A percentile compares a stretch with the other conserved stretches of the same genome.
phyloP scores from a whole-genome alignment of 106 monocot genomes.

The Posidonia australis region DNA sequence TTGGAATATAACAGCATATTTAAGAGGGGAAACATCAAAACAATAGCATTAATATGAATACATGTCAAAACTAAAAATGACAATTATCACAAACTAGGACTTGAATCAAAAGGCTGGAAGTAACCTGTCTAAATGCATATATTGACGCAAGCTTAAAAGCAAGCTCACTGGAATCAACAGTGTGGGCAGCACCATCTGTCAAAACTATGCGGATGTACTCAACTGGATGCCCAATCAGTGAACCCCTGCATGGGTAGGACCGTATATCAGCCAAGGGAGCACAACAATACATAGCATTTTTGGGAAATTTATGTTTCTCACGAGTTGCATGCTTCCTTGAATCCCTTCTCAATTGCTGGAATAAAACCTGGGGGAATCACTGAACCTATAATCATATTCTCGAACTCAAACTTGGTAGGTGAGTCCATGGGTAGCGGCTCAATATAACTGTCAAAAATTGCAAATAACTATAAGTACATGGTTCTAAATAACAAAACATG shows the following conservation, averaged over 20 bases:
- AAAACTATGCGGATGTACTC: slow-evolving; percentile 79
- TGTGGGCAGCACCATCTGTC: slow-evolving; percentile 91
- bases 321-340: slow-evolving; percentile 91
- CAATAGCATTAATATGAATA: no score
- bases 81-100: background rate
- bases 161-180: slow-evolving; percentile 97
- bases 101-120: background rate
- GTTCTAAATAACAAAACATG: background rate
- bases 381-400: slow-evolving; percentile 88
- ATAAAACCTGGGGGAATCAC: slow-evolving; percentile 75
- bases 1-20: background rate
- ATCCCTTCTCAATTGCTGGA: slow-evolving; percentile 94
- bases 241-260: slow-evolving; percentile 41
- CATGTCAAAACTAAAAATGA: no score
- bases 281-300: background rate
- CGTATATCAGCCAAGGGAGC: background rate
- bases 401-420: slow-evolving; percentile 85
- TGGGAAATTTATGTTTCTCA: slow-evolving; percentile 20
- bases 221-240: slow-evolving; percentile 90
- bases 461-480: background rate
- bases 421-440: slow-evolving; percentile 78
- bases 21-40: slow-evolving; percentile 2
- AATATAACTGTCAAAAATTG: slow-evolving; percentile 36
- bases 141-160: slow-evolving; percentile 94
- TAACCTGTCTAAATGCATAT: slow-evolving; percentile 99